phyloP scores from a whole-genome alignment of 768 basidiomycete species.

The Xerocomus spinulosus region DNA sequence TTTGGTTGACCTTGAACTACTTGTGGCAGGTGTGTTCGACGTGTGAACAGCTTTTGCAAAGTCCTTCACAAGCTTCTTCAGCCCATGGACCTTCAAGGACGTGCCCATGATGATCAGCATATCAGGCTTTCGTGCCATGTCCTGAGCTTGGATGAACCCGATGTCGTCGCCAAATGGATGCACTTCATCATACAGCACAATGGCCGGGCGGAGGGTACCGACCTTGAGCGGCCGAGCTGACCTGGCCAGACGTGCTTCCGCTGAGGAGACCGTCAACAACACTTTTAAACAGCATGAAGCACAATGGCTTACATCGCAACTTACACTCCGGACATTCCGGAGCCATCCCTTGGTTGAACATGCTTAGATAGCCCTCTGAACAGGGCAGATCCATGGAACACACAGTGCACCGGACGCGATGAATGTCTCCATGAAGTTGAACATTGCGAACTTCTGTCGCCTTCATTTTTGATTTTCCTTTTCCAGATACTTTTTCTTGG shows the following conservation, averaged over 20 bases:
- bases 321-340: slow-evolving; percentile 87
- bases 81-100: slow-evolving; percentile 90
- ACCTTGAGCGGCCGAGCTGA: slow-evolving; percentile 74
- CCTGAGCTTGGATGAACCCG: slow-evolving; percentile 70
- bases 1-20: slow-evolving; percentile 31
- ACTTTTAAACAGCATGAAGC: neutral
- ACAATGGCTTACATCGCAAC: slow-evolving; percentile 60
- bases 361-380: slow-evolving; percentile 51
- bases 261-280: slow-evolving; percentile 36
- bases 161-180: slow-evolving; percentile 93
- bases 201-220: slow-evolving; percentile 86
- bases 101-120: slow-evolving; percentile 97
- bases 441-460: slow-evolving; percentile 79
- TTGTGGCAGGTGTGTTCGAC: slow-evolving; percentile 27
- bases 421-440: slow-evolving; percentile 92
- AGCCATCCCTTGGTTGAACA: slow-evolving; percentile 66
- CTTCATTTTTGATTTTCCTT: slow-evolving; percentile 65
- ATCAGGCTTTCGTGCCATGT: slow-evolving; percentile 79
- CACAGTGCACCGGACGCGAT: slow-evolving; percentile 80
- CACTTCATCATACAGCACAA: slow-evolving; percentile 92
- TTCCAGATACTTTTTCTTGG: slow-evolving; percentile 46
- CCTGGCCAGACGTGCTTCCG: slow-evolving; percentile 73
- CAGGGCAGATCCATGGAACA: slow-evolving; percentile 81
- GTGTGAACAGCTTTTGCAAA: slow-evolving; percentile 83
- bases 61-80: slow-evolving; percentile 91